Percentiles rank a stretch among this genome's conserved stretches.
Conservation (phyloP, 805 yeast genomes). For the Starmerella sirachaensis region DNA sequence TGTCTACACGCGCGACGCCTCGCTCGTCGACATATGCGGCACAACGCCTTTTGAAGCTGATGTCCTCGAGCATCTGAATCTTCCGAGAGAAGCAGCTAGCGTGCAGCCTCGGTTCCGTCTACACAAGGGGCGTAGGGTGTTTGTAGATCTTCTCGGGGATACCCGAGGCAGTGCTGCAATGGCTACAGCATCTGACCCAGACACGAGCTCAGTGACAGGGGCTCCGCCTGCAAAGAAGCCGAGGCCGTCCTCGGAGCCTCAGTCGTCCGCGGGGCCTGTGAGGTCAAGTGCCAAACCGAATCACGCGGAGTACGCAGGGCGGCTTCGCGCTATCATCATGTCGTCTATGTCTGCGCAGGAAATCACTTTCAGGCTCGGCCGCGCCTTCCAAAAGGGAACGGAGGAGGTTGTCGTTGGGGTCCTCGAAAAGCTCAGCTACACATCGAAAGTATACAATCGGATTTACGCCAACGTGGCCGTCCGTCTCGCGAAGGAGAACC, state of each 20-base stretch:
- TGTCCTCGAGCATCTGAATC: conserved; percentile 6
- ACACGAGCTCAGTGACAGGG: too few relatives aligned
- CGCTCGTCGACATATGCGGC: conserved; percentile 7
- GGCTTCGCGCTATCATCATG: conserved; percentile 36
- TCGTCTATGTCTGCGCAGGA: conserved; percentile 87
- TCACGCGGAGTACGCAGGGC: neutral
- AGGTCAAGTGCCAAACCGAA: too few relatives aligned
- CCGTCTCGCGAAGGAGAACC: conserved; percentile 39
- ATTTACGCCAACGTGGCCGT: conserved; percentile 70
- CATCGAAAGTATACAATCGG: conserved; percentile 74
- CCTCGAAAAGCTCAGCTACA: conserved; percentile 72
- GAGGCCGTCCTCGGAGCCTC: too few relatives aligned
- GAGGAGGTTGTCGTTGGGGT: conserved; percentile 56
- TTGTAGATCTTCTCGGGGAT: conserved; percentile 1
- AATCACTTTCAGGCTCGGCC: conserved; percentile 67
- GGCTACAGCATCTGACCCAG: neutral
- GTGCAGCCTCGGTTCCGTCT: neutral
- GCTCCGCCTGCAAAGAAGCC: neutral
- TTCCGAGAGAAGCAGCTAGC: neutral
- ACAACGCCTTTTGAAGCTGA: conserved; percentile 8
- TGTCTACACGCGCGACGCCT: neutral
- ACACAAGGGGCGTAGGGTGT: neutral
- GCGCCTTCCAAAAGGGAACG: conserved; percentile 31
- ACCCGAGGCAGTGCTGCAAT: neutral
- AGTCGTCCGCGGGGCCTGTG: too few relatives aligned